Conservation (phyloP, 306 rosid species). For the Sophora flavescens region DNA sequence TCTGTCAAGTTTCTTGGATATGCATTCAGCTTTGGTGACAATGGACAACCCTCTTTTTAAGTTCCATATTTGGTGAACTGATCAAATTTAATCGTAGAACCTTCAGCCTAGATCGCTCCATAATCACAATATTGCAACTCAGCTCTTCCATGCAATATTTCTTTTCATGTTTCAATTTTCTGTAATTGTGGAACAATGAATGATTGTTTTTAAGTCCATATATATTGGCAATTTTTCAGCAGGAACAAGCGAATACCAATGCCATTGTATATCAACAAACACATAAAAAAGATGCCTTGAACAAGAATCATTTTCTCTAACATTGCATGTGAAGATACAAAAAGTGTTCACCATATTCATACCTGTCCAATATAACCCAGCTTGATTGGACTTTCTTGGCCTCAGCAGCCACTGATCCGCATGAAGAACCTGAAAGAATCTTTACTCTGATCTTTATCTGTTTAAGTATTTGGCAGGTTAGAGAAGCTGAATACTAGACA, state of each 20-base stretch:
- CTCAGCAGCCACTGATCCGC: slow-evolving; percentile 71
- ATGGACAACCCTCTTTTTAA: slow-evolving; percentile 44
- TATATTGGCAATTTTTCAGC: neutral
- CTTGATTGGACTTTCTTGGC: slow-evolving; percentile 74
- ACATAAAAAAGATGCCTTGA: neutral
- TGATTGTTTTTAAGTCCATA: neutral
- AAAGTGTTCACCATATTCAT: slow-evolving; percentile 43
- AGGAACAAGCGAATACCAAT: neutral
- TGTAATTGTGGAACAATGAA: slow-evolving; percentile 46
- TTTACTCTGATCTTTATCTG: slow-evolving; percentile 75
- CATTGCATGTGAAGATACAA: slow-evolving; percentile 21
- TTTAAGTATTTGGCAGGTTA: slow-evolving; percentile 11
- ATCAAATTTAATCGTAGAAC: slow-evolving; percentile 70
- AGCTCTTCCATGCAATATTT: slow-evolving; percentile 71
- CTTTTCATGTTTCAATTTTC: slow-evolving; percentile 69
- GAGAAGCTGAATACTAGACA: slow-evolving; percentile 30
- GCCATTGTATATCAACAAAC: neutral
- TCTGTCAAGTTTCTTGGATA: slow-evolving; percentile 46
- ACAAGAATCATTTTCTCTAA: slow-evolving; percentile 11
- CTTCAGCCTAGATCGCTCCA: slow-evolving; percentile 62
- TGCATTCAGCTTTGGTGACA: slow-evolving; percentile 46
- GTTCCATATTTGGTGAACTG: slow-evolving; percentile 49
- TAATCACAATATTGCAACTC: slow-evolving; percentile 71
- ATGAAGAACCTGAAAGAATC: slow-evolving; percentile 51
- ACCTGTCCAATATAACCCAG: slow-evolving; percentile 82